Evolutionary conservation across 805 yeast genomes (phyloP).

Genomic region (Ogataea siamensis): DNA sequence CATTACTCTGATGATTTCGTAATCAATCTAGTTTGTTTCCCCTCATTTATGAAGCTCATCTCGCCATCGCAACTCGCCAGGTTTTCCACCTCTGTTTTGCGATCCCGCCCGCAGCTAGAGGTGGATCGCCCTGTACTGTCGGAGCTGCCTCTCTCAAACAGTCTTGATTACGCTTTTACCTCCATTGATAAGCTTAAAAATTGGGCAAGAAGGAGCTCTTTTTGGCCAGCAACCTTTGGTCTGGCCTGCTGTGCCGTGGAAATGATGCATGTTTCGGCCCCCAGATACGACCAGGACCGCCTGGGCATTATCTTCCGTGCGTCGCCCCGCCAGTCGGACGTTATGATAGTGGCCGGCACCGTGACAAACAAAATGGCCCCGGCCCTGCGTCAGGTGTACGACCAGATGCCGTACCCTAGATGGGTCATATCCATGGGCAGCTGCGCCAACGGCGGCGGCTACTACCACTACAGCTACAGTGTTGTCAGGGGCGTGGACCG

Average conservation of each 20-base stretch:
- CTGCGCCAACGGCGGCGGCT: conserved; percentile 93
- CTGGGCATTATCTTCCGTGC: conserved; percentile 92
- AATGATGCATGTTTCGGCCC: conserved; percentile 92
- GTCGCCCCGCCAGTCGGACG: conserved; percentile 89
- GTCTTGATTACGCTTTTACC: conserved; percentile 78
- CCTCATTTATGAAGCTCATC: conserved; percentile 7
- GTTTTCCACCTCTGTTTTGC: conserved; percentile 9
- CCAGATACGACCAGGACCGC: conserved; percentile 89
- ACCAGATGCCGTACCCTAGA: conserved; percentile 92
- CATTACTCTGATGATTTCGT: conserved; percentile 1
- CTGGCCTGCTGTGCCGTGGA: conserved; percentile 93
- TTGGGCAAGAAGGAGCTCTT: conserved; percentile 90
- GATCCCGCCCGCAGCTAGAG: conserved; percentile 37
- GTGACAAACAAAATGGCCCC: conserved; percentile 93
- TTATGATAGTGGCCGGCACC: conserved; percentile 90
- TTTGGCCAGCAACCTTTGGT: conserved; percentile 93
- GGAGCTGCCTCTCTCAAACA: conserved; percentile 55
- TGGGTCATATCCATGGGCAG: conserved; percentile 96
- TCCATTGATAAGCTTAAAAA: conserved; percentile 78
- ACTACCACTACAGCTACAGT: conserved; percentile 84
- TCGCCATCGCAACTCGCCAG: conserved; percentile 3
- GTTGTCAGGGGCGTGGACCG: conserved; percentile 91
- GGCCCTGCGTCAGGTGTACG: conserved; percentile 87
- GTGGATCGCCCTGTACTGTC: conserved; percentile 71
- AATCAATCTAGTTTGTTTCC: conserved; percentile 3